These are phyloP conservation scores for Metschnikowia dekortorum DNA, from an alignment of 805 yeast species.

Conservation along the genomic window DNA sequence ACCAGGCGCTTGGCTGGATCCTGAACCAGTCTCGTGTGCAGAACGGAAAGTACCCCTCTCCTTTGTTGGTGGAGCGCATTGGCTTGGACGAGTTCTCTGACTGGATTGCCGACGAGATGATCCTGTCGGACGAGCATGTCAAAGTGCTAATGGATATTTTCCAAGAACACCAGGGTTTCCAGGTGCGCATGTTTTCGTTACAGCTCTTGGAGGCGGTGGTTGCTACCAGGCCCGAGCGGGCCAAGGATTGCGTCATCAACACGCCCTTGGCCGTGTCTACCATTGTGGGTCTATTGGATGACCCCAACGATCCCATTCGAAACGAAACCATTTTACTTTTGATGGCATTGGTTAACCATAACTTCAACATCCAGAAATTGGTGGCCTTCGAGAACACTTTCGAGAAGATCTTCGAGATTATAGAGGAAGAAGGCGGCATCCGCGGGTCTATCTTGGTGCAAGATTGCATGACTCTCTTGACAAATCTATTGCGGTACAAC, in stretches of 20 bases:
- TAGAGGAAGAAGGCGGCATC: constrained; percentile 83
- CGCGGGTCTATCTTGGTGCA: constrained; percentile 87
- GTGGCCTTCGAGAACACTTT: constrained; percentile 94
- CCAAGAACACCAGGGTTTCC: constrained; percentile 58
- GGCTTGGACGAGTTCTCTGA: constrained; percentile 79
- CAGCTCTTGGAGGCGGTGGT: constrained; percentile 83
- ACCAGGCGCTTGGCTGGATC: constrained; percentile 64
- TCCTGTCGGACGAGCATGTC: constrained; percentile 44
- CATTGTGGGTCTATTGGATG: constrained; percentile 52
- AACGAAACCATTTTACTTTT: constrained; percentile 84
- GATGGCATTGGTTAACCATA: constrained; percentile 75
- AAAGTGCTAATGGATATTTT: constrained; percentile 38
- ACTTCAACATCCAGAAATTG: constrained; percentile 81
- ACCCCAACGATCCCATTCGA: constrained; percentile 70
- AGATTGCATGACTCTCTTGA: constrained; percentile 75
- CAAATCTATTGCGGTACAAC: constrained; percentile 72
- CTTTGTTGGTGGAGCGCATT: constrained; percentile 52
- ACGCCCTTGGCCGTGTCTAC: constrained; percentile 79
- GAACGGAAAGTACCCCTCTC: constrained; percentile 78
- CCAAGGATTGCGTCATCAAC: constrained; percentile 68
- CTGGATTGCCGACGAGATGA: constrained; percentile 93
- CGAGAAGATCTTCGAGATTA: constrained; percentile 72
- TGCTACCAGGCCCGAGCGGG: constrained; percentile 65
- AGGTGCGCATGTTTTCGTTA: constrained; percentile 71
- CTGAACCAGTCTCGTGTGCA: constrained; percentile 68